Conservation (phyloP, 2,329 filamentous ascomycete genomes). For the Teratosphaeria viscida region DNA sequence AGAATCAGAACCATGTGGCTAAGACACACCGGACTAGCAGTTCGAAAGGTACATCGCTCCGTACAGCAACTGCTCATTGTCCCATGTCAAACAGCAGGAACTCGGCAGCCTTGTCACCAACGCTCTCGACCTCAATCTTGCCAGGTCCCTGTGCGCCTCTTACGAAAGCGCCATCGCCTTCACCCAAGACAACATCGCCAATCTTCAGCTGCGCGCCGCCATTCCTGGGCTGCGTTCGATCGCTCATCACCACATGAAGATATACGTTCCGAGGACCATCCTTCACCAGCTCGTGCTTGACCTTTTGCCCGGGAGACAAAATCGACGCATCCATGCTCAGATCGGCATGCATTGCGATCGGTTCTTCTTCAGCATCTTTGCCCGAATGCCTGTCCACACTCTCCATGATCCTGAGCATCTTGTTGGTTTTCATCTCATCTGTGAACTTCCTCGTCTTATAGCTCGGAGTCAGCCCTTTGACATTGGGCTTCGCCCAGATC, state of each 20-base stretch:
- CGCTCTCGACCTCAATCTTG: constrained; percentile 36
- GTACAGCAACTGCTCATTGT: constrained; percentile 5
- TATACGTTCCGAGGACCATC: constrained; percentile 61
- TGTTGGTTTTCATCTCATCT: constrained; percentile 61
- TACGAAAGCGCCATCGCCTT: constrained; percentile 76
- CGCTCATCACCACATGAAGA: constrained; percentile 66
- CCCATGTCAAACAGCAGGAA: constrained; percentile 43
- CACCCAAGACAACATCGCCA: constrained; percentile 57
- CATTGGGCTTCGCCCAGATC: constrained; percentile 73
- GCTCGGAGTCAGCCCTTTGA: constrained; percentile 56
- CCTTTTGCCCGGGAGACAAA: constrained; percentile 53
- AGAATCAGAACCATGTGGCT: too few relatives aligned
- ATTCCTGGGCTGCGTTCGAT: constrained; percentile 45
- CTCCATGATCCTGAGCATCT: constrained; percentile 65
- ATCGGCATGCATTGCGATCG: constrained; percentile 77
- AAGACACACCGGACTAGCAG: neutral
- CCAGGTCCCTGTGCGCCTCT: constrained; percentile 38
- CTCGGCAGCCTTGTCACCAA: constrained; percentile 36
- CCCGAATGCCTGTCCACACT: constrained; percentile 55
- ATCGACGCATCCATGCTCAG: constrained; percentile 73
- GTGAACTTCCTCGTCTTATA: constrained; percentile 67
- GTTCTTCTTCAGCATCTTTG: constrained; percentile 54
- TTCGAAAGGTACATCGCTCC: neutral
- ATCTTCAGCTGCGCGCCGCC: constrained; percentile 61
- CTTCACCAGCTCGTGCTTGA: constrained; percentile 63